Percentiles rank a stretch among this genome's conserved stretches.
These are phyloP conservation scores for Gaultheria prostrata DNA, from an alignment of 148 eudicot genomes.

Conservation along the genomic window DNA sequence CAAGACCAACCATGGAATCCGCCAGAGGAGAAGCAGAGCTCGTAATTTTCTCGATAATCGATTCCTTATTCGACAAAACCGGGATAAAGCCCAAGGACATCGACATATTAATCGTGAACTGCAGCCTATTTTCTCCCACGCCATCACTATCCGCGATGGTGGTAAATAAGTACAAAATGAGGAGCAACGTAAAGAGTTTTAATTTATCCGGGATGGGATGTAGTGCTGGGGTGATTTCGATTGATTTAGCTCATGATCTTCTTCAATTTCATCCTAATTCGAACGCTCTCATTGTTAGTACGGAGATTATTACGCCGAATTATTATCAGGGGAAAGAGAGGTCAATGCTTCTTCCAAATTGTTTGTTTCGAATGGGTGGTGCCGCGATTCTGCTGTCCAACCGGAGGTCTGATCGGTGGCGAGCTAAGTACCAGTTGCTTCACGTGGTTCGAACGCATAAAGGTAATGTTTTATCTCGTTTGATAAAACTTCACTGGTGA, in stretches of 20 bases:
- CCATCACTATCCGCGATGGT: constrained; percentile 35
- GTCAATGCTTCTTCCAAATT: constrained; percentile 32
- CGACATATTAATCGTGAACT: constrained; percentile 31
- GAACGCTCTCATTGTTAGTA: constrained; percentile 28
- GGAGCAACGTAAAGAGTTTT: constrained; percentile 28
- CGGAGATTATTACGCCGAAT: constrained; percentile 33
- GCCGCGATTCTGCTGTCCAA: constrained; percentile 30
- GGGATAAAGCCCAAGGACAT: constrained; percentile 21
- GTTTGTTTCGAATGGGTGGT: constrained; percentile 35
- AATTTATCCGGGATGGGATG: constrained; percentile 38
- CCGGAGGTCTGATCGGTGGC: constrained; percentile 12
- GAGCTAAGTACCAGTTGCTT: constrained; percentile 31
- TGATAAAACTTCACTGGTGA: no score
- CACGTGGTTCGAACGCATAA: constrained; percentile 34
- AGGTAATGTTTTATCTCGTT: constrained; percentile 23
- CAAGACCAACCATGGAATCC: constrained; percentile 20
- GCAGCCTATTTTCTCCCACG: constrained; percentile 27
- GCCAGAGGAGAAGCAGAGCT: constrained; percentile 26
- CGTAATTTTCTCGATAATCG: constrained; percentile 25
- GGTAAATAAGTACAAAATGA: constrained; percentile 32
- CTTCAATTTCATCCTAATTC: constrained; percentile 25
- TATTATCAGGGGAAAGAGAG: constrained; percentile 29
- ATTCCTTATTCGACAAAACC: constrained; percentile 23
- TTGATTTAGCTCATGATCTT: constrained; percentile 24
- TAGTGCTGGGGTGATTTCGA: constrained; percentile 27